Evolutionary conservation across 176 grass and related monocot genomes (phyloP).

Genomic region (Hyparrhenia diplandra): DNA sequence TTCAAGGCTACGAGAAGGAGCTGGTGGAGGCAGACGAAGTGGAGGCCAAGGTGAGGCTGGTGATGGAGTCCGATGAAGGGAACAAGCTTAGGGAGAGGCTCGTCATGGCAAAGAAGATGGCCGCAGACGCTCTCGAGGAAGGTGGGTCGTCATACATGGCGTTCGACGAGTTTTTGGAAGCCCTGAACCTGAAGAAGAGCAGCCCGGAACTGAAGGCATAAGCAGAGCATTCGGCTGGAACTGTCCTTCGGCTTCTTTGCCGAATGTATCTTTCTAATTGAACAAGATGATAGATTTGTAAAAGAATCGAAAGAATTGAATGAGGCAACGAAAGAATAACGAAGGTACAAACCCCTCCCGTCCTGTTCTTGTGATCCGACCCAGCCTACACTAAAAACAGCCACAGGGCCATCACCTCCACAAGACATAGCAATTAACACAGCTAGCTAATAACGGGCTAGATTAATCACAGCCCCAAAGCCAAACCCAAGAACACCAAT

Average conservation of each 20-base stretch:
- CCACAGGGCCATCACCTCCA: conserved; percentile 36
- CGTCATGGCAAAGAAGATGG: not conserved
- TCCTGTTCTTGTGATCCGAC: conserved; percentile 54
- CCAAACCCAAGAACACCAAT: conserved; percentile 19
- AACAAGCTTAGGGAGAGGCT: conserved; percentile 14
- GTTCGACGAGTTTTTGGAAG: not conserved
- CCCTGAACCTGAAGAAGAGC: not conserved
- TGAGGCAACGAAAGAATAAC: conserved; percentile 23
- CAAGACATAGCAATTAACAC: conserved; percentile 26
- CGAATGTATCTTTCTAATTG: not conserved
- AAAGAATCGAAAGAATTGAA: conserved; percentile 34
- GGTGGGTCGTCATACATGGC: not conserved
- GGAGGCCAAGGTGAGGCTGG: conserved; percentile 31
- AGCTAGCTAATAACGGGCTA: not conserved
- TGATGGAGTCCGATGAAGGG: conserved; percentile 29
- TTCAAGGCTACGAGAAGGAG: too few species aligned
- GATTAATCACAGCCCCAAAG: conserved; percentile 19
- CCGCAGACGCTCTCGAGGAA: not conserved
- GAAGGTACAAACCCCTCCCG: not conserved
- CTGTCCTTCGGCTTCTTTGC: not conserved
- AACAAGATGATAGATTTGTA: not conserved
- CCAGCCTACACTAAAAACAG: conserved; percentile 49
- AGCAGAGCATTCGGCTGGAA: not conserved
- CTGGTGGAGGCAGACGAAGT: conserved; percentile 1
- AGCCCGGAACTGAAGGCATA: not conserved